Base-by-base conservation (phyloP, 2,329 filamentous ascomycete genomes). In the Cladosporium phlei region DNA sequence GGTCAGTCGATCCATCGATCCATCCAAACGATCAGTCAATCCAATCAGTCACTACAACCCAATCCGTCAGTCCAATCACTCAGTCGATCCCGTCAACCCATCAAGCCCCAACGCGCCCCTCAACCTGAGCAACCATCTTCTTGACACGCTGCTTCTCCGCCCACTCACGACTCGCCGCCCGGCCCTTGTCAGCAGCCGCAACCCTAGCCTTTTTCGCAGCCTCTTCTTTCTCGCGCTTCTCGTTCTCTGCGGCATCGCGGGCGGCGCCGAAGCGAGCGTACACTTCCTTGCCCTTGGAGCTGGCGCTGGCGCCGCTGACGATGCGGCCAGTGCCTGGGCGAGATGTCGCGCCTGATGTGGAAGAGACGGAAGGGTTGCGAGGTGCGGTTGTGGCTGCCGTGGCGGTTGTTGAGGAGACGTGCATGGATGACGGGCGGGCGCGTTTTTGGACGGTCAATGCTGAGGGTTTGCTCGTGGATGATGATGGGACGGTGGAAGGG, bases 161-260 rank as follows among this genome's bases (percentile, higher is more conserved):
- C 72, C 72, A 76, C 56, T 74, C 71, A 9, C 71, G 54, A 54
- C 67, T 70, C 28, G 66, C 61, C 30, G 65, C 62, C 12, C 72
- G 56, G 0, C 71, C 66, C 4, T 71, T 54, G 58, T 74, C 72
- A 0, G 72, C 68, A 5, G 72, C 72, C 22, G 68, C 68, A 1
- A 65, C 67, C 24, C 72, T 59, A 17, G 72, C 72, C 51, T 63
- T 65, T 58, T 68, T 71, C 0, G 71, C 69, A 2, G 70, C 71
- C 12, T 74, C 72, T 50, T 74, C 72, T 51, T 74, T 74, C 40
- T 69, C 70, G 12, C 53, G 62, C 46, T 68, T 64, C 52, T 69
- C 65, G 39, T 60, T 59, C 46, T 72, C 70, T 8, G 62, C 58
- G 2, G 61, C 59, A 38, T 66, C 65, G 35, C 71, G 69, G 42